Evolutionary conservation across 2,329 filamentous ascomycete genomes (phyloP).

Genomic region (Esteya vermicola): DNA sequence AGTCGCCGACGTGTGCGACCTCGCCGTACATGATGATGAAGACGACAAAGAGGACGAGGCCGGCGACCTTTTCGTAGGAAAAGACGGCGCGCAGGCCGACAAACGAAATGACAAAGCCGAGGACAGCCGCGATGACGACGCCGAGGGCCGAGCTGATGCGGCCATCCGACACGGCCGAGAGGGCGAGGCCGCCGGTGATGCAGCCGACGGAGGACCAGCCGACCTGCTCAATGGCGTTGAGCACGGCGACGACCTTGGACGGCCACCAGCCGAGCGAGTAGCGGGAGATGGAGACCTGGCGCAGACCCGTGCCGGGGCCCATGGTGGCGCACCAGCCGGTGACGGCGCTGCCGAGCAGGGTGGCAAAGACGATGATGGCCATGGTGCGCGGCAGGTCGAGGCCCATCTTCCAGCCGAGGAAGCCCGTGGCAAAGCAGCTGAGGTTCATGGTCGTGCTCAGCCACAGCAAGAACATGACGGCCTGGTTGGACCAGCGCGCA

Average conservation of each 20-base stretch:
- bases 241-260: constrained; percentile 30
- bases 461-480: constrained; percentile 38
- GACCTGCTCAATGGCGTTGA: constrained; percentile 34
- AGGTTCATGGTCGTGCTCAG: constrained; percentile 35
- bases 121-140: constrained; percentile 34
- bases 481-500: constrained; percentile 23
- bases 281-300: constrained; percentile 34
- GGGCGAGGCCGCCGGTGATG: constrained; percentile 34
- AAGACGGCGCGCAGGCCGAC: constrained; percentile 34
- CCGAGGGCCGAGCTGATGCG: constrained; percentile 33
- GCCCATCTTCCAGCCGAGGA: constrained; percentile 34
- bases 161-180: constrained; percentile 29
- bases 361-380: constrained; percentile 29
- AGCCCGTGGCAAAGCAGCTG: constrained; percentile 35
- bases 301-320: constrained; percentile 32
- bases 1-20: constrained; percentile 25
- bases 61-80: constrained; percentile 34
- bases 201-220: constrained; percentile 36
- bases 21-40: constrained; percentile 35
- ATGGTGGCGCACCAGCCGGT: constrained; percentile 35
- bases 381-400: constrained; percentile 28
- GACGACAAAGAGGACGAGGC: constrained; percentile 30
- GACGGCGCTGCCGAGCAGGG: constrained; percentile 26
- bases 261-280: constrained; percentile 38
- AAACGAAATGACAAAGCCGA: constrained; percentile 35